phyloP scores from a whole-genome alignment of 192 early-diverging fungal species.

The Rhizoclosmatium globosum region DNA sequence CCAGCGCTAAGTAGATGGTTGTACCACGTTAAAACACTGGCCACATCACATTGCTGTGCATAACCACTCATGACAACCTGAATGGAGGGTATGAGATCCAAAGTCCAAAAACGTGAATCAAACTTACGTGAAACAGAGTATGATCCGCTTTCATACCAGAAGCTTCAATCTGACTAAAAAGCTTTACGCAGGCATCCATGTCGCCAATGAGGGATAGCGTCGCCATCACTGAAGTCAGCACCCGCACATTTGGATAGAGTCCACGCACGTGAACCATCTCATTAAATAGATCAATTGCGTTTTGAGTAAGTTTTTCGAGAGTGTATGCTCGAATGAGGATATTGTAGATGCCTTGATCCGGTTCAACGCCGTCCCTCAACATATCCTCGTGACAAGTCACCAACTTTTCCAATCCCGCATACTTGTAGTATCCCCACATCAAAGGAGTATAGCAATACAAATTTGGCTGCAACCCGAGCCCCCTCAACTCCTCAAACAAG shows the following conservation, averaged over 20 bases:
- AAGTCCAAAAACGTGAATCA: not conserved
- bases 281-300: conserved; percentile 30
- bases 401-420: conserved; percentile 27
- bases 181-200: conserved; percentile 13
- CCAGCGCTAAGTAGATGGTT: conserved; percentile 31
- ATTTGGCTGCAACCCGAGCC: conserved; percentile 27
- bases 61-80: conserved; percentile 41
- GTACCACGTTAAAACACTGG: conserved; percentile 34
- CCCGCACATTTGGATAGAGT: conserved; percentile 24
- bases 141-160: conserved; percentile 31
- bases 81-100: not conserved
- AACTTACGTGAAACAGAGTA: conserved; percentile 31
- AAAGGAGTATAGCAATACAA: conserved; percentile 30
- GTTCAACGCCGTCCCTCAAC: conserved; percentile 17
- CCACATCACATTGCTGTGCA: conserved; percentile 22
- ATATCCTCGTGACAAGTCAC: conserved; percentile 21
- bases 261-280: conserved; percentile 36
- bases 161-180: conserved; percentile 32
- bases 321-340: conserved; percentile 39
- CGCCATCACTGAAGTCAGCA: conserved; percentile 27
- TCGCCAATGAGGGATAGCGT: conserved; percentile 17
- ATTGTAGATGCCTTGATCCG: conserved; percentile 40
- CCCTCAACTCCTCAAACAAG: conserved; percentile 11
- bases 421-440: conserved; percentile 27
- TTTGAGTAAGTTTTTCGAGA: conserved; percentile 25